Conservation (phyloP, 768 basidiomycete species). For the Leccinum subgranulosum region DNA sequence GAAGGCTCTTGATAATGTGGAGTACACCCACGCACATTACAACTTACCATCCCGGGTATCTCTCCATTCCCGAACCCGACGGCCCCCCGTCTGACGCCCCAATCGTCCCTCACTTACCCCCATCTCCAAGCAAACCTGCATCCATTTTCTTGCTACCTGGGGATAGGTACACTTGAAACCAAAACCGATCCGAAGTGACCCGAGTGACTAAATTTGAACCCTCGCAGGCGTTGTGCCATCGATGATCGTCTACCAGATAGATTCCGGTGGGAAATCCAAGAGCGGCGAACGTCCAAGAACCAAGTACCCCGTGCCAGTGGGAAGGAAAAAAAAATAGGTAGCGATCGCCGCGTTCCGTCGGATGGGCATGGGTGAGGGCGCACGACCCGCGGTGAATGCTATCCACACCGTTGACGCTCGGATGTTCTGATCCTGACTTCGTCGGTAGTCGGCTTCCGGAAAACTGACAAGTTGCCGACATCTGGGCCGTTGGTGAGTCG, state of each 20-base stretch:
- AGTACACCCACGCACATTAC: background rate
- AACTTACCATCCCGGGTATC: background rate
- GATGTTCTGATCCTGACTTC: background rate
- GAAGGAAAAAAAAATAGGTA: background rate
- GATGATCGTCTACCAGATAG: too few relatives aligned
- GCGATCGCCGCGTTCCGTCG: background rate
- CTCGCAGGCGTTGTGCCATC: too few relatives aligned
- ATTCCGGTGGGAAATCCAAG: background rate
- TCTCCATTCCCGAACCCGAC: background rate
- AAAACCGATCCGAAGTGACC: too few relatives aligned
- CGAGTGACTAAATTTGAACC: too few relatives aligned
- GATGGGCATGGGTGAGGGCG: background rate
- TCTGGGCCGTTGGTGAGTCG: slow-evolving; percentile 5
- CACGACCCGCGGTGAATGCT: background rate
- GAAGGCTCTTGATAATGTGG: too few relatives aligned
- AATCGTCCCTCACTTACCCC: too few relatives aligned
- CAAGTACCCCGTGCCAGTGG: background rate
- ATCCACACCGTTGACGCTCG: background rate
- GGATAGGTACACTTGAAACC: too few relatives aligned
- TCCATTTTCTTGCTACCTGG: too few relatives aligned
- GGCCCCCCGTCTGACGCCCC: background rate
- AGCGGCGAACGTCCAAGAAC: background rate
- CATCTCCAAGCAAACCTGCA: too few relatives aligned
- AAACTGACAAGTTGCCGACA: background rate
- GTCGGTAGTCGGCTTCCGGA: background rate